These are phyloP conservation scores for Candida frijolesensis DNA, from an alignment of 1,139 yeast species.

Conservation along the genomic window DNA sequence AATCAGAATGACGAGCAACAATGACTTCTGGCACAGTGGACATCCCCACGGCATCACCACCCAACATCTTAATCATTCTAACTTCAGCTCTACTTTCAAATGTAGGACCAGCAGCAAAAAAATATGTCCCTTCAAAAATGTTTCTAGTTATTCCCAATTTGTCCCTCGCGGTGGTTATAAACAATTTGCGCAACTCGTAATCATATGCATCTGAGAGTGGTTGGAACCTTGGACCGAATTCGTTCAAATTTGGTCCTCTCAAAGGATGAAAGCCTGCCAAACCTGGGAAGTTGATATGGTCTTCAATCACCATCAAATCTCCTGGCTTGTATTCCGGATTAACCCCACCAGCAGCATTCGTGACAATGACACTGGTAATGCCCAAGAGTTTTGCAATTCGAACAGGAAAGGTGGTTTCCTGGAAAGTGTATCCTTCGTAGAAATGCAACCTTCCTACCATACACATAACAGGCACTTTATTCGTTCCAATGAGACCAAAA, in stretches of 20 bases:
- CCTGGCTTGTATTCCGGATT: constrained; percentile 72
- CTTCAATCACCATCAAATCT: constrained; percentile 86
- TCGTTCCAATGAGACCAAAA: constrained; percentile 73
- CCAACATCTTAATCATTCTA: constrained; percentile 67
- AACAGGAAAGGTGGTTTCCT: constrained; percentile 83
- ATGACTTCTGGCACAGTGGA: constrained; percentile 96
- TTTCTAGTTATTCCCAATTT: constrained; percentile 55
- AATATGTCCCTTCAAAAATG: constrained; percentile 85
- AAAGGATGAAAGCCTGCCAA: constrained; percentile 86
- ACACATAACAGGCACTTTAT: constrained; percentile 78
- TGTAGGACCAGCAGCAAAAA: constrained; percentile 90
- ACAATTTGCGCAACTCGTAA: constrained; percentile 60
- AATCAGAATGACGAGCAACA: constrained; percentile 85
- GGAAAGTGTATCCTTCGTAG: constrained; percentile 85
- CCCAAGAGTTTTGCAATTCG: constrained; percentile 71
- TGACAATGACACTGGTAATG: constrained; percentile 65
- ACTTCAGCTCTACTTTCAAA: constrained; percentile 93
- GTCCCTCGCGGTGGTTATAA: constrained; percentile 54
- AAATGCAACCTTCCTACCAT: constrained; percentile 94
- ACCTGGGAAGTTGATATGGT: constrained; percentile 90
- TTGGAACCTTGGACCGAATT: constrained; percentile 82
- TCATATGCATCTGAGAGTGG: constrained; percentile 92
- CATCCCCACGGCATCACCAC: constrained; percentile 98
- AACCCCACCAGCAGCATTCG: constrained; percentile 95
- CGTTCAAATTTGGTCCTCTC: constrained; percentile 81